Conservation (phyloP, 805 yeast genomes). For the Ogataea saltuana region DNA sequence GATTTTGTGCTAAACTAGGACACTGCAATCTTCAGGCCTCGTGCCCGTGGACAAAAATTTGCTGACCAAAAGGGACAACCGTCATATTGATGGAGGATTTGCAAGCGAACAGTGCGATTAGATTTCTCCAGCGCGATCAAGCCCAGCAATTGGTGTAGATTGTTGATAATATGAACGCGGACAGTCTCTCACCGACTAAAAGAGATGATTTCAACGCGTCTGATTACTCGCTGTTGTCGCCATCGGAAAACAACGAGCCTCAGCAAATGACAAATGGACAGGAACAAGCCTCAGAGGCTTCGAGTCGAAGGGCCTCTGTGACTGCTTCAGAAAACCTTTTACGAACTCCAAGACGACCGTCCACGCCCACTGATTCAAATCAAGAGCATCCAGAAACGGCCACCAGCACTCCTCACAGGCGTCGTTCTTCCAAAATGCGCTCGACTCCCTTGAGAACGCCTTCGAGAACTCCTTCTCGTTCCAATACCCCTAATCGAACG, state of each 20-base stretch:
- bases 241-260: conserved; percentile 9
- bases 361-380: conserved; percentile 2
- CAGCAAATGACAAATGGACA: conserved; percentile 6
- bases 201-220: conserved; percentile 13
- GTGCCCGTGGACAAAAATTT: neutral
- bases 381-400: neutral
- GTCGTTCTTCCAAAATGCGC: neutral
- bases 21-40: neutral
- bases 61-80: neutral
- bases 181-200: conserved; percentile 14
- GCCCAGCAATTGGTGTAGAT: too few relatives aligned
- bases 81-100: too few relatives aligned
- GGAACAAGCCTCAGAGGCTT: conserved; percentile 2
- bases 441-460: conserved; percentile 11
- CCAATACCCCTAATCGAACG: conserved; percentile 23
- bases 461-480: conserved; percentile 17
- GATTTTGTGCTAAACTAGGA: neutral
- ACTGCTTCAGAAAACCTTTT: conserved; percentile 2
- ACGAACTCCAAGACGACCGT: conserved; percentile 6
- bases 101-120: too few relatives aligned
- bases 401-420: conserved; percentile 8
- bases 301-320: conserved; percentile 5
- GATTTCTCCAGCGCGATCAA: too few relatives aligned
- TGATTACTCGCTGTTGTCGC: conserved; percentile 19
- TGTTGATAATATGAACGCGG: conserved; percentile 8